phyloP scores from a whole-genome alignment of 2,329 filamentous ascomycete genomes.

The Rhynchosporium secalis region DNA sequence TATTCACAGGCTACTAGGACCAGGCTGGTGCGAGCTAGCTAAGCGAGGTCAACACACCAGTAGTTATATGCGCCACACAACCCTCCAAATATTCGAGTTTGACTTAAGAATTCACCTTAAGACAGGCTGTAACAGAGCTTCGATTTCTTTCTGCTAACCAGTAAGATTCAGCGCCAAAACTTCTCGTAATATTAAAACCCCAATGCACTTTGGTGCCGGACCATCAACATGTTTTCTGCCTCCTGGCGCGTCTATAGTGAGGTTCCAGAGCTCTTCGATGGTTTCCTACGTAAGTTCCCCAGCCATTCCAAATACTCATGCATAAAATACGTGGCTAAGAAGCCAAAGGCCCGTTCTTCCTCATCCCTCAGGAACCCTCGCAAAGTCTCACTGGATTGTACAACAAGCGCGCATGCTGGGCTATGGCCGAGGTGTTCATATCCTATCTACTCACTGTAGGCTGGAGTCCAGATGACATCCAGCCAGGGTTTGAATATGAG shows the following conservation, averaged over 20 bases:
- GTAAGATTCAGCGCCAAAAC: background rate
- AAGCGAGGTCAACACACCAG: background rate
- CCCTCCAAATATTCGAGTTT: background rate
- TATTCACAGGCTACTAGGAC: background rate
- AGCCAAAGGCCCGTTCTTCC: background rate
- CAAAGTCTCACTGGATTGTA: background rate
- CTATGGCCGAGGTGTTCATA: slow-evolving; percentile 9
- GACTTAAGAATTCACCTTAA: background rate
- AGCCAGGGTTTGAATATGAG: background rate
- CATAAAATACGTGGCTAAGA: background rate
- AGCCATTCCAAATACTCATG: background rate
- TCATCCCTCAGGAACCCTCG: too few relatives aligned
- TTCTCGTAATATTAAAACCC: background rate
- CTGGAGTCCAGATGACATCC: background rate
- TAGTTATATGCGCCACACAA: background rate
- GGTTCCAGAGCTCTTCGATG: background rate
- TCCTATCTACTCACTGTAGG: background rate
- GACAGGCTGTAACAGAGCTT: background rate
- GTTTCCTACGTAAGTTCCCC: background rate
- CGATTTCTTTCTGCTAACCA: background rate
- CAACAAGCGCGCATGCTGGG: background rate
- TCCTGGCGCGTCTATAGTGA: background rate
- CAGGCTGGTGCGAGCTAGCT: background rate
- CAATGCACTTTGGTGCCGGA: background rate
- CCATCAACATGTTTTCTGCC: background rate